Percentiles rank a stretch among this genome's conserved stretches.
Conservation (phyloP, 768 basidiomycete species). For the Pleurotus pulmonarius region DNA sequence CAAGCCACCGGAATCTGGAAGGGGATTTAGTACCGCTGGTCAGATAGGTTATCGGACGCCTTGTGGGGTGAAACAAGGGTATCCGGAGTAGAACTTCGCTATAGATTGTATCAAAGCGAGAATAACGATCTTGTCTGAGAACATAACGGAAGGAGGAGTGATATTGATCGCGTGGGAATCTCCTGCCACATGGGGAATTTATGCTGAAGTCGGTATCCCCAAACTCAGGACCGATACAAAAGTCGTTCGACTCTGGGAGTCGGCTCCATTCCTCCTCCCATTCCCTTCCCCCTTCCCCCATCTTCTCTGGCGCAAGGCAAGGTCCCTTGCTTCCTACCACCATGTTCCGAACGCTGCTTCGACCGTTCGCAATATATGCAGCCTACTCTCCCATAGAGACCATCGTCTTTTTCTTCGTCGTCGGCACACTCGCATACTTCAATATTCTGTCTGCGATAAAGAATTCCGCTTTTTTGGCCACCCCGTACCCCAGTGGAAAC, state of each 20-base stretch:
- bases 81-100: neutral
- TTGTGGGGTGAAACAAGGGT: neutral
- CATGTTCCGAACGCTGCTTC: constrained; percentile 6
- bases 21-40: neutral
- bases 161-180: constrained; percentile 2
- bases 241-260: constrained; percentile 5
- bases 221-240: constrained; percentile 2
- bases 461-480: constrained; percentile 76
- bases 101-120: neutral
- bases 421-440: constrained; percentile 93
- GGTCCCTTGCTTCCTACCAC: neutral
- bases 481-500: constrained; percentile 31
- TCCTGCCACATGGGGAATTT: neutral
- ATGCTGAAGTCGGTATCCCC: neutral
- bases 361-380: constrained; percentile 65
- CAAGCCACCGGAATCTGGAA: neutral
- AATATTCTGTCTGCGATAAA: constrained; percentile 89
- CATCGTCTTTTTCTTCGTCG: constrained; percentile 84
- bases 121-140: neutral
- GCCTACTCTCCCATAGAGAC: constrained; percentile 83
- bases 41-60: neutral
- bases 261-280: neutral
- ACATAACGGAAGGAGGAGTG: neutral
- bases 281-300: neutral
- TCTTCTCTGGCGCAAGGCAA: neutral